Conservation (phyloP, 106 monocot genomes). For the Posidonia australis region DNA sequence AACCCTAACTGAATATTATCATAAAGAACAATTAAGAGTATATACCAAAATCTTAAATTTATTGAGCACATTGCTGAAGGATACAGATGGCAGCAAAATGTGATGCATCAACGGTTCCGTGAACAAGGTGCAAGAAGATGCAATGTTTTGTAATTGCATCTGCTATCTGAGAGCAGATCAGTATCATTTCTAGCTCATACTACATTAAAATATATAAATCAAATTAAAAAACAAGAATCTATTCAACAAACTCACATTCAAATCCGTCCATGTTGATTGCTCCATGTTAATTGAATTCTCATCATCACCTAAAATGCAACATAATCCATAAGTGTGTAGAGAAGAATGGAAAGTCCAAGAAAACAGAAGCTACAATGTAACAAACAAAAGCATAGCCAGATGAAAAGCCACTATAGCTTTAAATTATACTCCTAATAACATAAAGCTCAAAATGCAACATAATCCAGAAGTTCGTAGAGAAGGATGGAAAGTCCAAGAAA, state of each 20-base stretch:
- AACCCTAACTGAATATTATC: not conserved
- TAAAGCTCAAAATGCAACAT: conserved; percentile 11
- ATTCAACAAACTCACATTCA: conserved; percentile 30
- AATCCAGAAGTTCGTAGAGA: not conserved
- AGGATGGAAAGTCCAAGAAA: too few species aligned
- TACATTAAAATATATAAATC: not conserved
- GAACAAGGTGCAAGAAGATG: conserved; percentile 69
- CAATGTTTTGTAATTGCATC: conserved; percentile 58
- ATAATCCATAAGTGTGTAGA: not conserved
- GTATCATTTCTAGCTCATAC: not conserved
- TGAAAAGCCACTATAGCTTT: too few species aligned
- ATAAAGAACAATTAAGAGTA: not conserved
- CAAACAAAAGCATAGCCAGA: too few species aligned
- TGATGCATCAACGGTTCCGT: conserved; percentile 55
- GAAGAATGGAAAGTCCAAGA: too few species aligned
- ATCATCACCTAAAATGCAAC: conserved; percentile 52
- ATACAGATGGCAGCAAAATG: conserved; percentile 91
- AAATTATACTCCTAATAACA: too few species aligned
- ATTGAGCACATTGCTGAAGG: conserved; percentile 13
- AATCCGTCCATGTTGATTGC: conserved; percentile 48
- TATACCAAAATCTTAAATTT: not conserved
- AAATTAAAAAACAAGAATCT: not conserved
- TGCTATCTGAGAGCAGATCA: conserved; percentile 35
- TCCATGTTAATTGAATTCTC: conserved; percentile 50
- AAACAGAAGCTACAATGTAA: too few species aligned